phyloP scores from a whole-genome alignment of 192 early-diverging fungal genomes.

The Gigaspora rosea region DNA sequence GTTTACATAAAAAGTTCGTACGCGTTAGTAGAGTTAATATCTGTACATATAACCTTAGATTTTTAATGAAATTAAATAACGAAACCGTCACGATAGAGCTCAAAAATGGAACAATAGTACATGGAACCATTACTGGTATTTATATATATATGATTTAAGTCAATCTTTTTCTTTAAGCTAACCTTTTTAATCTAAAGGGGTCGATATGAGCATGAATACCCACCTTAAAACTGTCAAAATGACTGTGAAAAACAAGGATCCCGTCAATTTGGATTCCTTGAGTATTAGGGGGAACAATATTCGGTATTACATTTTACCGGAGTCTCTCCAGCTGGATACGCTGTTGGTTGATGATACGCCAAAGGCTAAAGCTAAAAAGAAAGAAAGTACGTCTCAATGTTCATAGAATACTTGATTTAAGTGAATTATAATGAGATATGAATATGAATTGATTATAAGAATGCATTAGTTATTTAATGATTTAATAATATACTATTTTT shows the following conservation, averaged over 20 bases:
- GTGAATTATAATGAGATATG: neutral
- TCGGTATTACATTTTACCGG: constrained; percentile 94
- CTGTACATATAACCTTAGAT: constrained; percentile 53
- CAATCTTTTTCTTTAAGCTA: neutral
- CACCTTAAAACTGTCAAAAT: constrained; percentile 98
- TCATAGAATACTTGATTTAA: neutral
- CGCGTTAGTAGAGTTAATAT: too few relatives aligned
- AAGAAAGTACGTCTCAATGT: constrained; percentile 48
- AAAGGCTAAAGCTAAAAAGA: constrained; percentile 91
- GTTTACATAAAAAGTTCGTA: too few relatives aligned
- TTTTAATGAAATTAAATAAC: constrained; percentile 96
- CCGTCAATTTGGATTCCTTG: constrained; percentile 86
- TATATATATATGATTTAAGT: neutral
- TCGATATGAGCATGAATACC: constrained; percentile 99
- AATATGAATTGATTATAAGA: neutral
- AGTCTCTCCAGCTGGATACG: constrained; percentile 93
- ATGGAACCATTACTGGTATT: constrained; percentile 87
- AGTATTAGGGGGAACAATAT: constrained; percentile 96
- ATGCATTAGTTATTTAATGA: constrained; percentile 8
- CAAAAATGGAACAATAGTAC: constrained; percentile 97
- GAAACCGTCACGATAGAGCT: constrained; percentile 99
- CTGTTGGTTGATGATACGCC: constrained; percentile 94
- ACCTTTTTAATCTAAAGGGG: constrained; percentile 51
- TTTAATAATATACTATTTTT: constrained; percentile 12
- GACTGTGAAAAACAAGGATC: constrained; percentile 93